Conservation (phyloP, 2,329 filamentous ascomycete genomes). For the Colletotrichum tamarilloi region DNA sequence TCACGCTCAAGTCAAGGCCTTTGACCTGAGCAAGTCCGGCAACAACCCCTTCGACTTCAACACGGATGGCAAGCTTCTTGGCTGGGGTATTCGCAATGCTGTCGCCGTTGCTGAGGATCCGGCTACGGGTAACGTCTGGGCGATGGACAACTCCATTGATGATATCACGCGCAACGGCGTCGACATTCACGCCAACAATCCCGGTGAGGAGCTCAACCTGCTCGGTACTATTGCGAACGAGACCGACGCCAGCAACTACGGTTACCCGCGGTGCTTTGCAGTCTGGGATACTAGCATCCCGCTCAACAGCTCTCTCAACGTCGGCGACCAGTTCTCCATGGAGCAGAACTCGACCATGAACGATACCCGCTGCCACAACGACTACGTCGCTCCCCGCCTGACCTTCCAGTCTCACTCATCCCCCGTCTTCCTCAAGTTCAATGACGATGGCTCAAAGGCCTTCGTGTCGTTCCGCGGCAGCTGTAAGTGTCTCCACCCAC, state of each 20-base stretch:
- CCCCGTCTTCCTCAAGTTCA: slow-evolving; percentile 78
- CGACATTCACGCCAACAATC: slow-evolving; percentile 77
- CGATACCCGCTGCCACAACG: slow-evolving; percentile 56
- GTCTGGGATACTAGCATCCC: slow-evolving; percentile 67
- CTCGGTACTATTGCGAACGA: slow-evolving; percentile 66
- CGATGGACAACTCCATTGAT: slow-evolving; percentile 79
- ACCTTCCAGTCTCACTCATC: slow-evolving; percentile 74
- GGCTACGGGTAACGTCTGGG: slow-evolving; percentile 61
- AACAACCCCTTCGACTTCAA: slow-evolving; percentile 57
- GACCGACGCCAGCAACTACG: slow-evolving; percentile 43
- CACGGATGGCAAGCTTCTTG: slow-evolving; percentile 59
- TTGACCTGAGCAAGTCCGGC: slow-evolving; percentile 51
- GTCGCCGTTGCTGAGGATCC: slow-evolving; percentile 77
- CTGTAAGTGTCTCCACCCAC: slow-evolving; percentile 57
- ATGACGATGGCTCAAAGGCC: slow-evolving; percentile 64
- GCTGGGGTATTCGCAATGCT: slow-evolving; percentile 80
- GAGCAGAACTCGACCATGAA: slow-evolving; percentile 49
- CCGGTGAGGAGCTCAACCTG: slow-evolving; percentile 80
- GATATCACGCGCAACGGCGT: slow-evolving; percentile 65
- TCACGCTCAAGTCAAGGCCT: slow-evolving; percentile 74
- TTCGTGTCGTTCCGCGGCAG: slow-evolving; percentile 79
- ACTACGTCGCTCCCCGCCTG: slow-evolving; percentile 63
- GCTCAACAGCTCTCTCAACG: slow-evolving; percentile 50
- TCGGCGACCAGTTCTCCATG: slow-evolving; percentile 63
- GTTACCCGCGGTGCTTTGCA: slow-evolving; percentile 62